phyloP scores from a whole-genome alignment of 306 rosid genomes.

The Casuarina equisetifolia region DNA sequence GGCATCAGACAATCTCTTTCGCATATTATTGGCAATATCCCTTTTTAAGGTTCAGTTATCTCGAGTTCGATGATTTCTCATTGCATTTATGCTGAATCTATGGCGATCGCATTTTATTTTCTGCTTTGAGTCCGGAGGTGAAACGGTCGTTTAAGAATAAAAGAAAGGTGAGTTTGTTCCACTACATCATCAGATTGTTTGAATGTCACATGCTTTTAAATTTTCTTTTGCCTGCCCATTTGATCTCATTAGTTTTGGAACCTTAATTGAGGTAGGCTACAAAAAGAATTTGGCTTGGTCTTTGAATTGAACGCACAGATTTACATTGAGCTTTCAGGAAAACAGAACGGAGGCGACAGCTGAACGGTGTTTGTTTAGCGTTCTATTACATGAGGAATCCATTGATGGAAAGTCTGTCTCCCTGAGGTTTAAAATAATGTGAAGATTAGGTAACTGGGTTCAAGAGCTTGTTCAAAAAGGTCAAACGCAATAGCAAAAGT shows the following conservation, averaged over 20 bases:
- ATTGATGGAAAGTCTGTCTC: background rate
- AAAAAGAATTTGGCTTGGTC: constrained; percentile 11
- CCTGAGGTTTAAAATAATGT: background rate
- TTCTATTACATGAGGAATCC: background rate
- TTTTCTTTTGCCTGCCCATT: background rate
- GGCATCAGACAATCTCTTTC: constrained; percentile 39
- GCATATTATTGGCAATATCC: constrained; percentile 40
- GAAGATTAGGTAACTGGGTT: constrained; percentile 6
- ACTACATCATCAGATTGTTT: background rate
- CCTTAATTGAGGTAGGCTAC: background rate
- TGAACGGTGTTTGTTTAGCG: constrained; percentile 4
- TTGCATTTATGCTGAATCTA: constrained; percentile 39
- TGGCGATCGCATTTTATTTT: constrained; percentile 24
- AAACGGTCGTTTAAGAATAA: constrained; percentile 31
- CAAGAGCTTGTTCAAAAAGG: background rate
- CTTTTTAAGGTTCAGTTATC: constrained; percentile 34
- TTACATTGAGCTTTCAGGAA: background rate
- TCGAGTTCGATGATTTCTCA: constrained; percentile 38
- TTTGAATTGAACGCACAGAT: background rate
- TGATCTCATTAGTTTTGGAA: constrained; percentile 8
- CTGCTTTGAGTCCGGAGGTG: constrained; percentile 26
- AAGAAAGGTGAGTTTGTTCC: constrained; percentile 7
- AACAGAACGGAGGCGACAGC: background rate
- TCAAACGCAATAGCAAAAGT: constrained; percentile 4
- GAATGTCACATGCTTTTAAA: constrained; percentile 2